Base-by-base conservation (phyloP, 2,329 filamentous ascomycete species). In the Diplodia intermedia region DNA sequence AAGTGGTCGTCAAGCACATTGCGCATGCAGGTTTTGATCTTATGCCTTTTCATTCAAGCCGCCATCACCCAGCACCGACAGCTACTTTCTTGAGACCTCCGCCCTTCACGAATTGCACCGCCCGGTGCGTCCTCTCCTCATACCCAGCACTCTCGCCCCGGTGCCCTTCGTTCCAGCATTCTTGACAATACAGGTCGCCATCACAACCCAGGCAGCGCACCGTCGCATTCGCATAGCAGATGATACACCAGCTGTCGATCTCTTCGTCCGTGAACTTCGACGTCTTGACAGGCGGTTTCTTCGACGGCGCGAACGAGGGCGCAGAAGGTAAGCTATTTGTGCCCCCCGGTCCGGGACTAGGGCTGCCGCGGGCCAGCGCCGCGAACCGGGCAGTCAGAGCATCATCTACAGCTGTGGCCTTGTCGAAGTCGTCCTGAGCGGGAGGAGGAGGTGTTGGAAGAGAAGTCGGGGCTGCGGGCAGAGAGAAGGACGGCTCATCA, bases 81-180 rank as follows among this genome's bases (percentile, higher is more conserved):
- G 50, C 11, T 15, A 53, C 26, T 33, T 68, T 68, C 50, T 56
- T 68, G 60, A 38, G 18, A 53, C 62, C 68, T 49, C 40, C 60
- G n/a, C 63, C 68, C 43, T 67, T 72, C 31, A 69, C 69, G 74
- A 87, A 90, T 70, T 85, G 85, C 61, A 90, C 86, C 71, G 89
- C 90, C 71, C 84, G 84, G 74, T 97, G 93, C 0, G 82, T 85
- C 68, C 86, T 82, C 77, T 93, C 91, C 69, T 94, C 91, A 57
- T 86, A 89, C 0, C 88, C 88, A 0, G 90, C 91, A 54, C 84
- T 82, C 0, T 89, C 88, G 0, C 91, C 89, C 40, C 87, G 81
- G 74, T 96, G 93, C 77, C 93, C 92, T 74, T 94, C 92, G 69
- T 84, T 86, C 92, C 92, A 97, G 81, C 93, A 96, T 18, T 86